These are phyloP conservation scores for Botrytis medusae DNA, from an alignment of 2,329 filamentous ascomycete species.

Conservation along the genomic window DNA sequence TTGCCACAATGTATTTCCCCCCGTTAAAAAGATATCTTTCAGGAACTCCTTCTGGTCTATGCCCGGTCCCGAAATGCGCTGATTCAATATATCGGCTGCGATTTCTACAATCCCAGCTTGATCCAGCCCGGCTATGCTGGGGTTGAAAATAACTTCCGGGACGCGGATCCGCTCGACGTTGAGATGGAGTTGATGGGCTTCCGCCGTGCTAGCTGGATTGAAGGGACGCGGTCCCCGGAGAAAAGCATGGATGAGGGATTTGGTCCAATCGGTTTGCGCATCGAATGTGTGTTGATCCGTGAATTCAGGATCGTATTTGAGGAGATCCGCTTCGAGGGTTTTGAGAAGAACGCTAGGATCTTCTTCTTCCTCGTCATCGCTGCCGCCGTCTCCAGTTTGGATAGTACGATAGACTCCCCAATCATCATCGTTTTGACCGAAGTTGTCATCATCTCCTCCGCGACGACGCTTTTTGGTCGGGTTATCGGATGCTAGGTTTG, in stretches of 20 bases:
- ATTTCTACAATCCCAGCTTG: slow-evolving; percentile 94
- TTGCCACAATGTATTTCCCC: slow-evolving; percentile 84
- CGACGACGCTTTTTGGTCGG: slow-evolving; percentile 81
- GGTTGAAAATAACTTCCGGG: slow-evolving; percentile 90
- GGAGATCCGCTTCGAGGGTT: slow-evolving; percentile 76
- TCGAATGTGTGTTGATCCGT: slow-evolving; percentile 90
- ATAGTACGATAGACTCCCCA: slow-evolving; percentile 97
- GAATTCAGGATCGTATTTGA: slow-evolving; percentile 84
- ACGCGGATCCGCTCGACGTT: slow-evolving; percentile 96
- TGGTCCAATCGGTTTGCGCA: slow-evolving; percentile 93
- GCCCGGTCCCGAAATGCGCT: slow-evolving; percentile 63
- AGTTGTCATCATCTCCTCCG: slow-evolving; percentile 91
- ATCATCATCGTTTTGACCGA: slow-evolving; percentile 95
- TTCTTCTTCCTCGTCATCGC: slow-evolving; percentile 91
- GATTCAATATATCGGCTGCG: slow-evolving; percentile 81
- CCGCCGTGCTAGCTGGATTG: slow-evolving; percentile 73
- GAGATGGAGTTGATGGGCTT: slow-evolving; percentile 86
- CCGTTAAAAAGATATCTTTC: slow-evolving; percentile 87
- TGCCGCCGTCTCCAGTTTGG: slow-evolving; percentile 76
- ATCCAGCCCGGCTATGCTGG: slow-evolving; percentile 85
- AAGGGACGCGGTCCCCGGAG: slow-evolving; percentile 84
- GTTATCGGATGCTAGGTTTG: slow-evolving; percentile 88
- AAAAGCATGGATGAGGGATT: slow-evolving; percentile 87
- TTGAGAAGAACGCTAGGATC: slow-evolving; percentile 75
- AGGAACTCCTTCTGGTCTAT: slow-evolving; percentile 66